Conservation (phyloP, 1,284 basidiomycete species). For the Boletus hoseneyae region DNA sequence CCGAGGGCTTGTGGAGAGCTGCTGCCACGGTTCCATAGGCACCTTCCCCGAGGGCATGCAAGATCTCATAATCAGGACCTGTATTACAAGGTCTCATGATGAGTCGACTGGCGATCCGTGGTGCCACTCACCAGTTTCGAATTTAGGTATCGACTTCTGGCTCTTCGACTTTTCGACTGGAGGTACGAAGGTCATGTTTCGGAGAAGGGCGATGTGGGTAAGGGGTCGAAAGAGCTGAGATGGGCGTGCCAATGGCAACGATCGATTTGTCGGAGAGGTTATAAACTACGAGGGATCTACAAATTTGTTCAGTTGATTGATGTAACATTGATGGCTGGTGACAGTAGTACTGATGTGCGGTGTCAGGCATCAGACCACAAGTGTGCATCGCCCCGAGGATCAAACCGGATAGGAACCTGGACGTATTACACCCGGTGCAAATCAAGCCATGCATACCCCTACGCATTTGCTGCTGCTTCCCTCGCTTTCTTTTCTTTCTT, state of each 20-base stretch:
- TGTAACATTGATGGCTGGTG: conserved; percentile 10
- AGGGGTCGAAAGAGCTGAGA: not conserved
- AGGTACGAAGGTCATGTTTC: conserved; percentile 12
- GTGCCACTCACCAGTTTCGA: conserved; percentile 53
- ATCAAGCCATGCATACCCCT: conserved; percentile 1
- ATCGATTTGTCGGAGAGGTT: not conserved
- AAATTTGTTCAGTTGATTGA: conserved; percentile 12
- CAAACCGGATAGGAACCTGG: conserved; percentile 13
- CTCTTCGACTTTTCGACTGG: conserved; percentile 18
- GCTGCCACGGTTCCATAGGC: conserved; percentile 73
- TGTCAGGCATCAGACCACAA: too few relatives aligned
- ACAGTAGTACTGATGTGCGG: conserved; percentile 1
- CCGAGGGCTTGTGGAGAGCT: conserved; percentile 62
- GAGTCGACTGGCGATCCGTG: not conserved
- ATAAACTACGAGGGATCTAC: conserved; percentile 1
- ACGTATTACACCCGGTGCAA: not conserved
- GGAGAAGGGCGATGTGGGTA: not conserved
- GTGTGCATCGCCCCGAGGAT: conserved; percentile 14
- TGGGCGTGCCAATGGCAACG: not conserved
- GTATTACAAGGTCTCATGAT: conserved; percentile 7
- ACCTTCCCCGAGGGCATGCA: conserved; percentile 75
- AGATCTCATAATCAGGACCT: conserved; percentile 73
- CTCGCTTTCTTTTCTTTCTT: conserved; percentile 72
- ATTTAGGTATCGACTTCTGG: conserved; percentile 55
- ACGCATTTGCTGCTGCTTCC: conserved; percentile 38